Base-by-base conservation (phyloP, 2,329 filamentous ascomycete genomes). In the Xenoacremonium recifei region DNA sequence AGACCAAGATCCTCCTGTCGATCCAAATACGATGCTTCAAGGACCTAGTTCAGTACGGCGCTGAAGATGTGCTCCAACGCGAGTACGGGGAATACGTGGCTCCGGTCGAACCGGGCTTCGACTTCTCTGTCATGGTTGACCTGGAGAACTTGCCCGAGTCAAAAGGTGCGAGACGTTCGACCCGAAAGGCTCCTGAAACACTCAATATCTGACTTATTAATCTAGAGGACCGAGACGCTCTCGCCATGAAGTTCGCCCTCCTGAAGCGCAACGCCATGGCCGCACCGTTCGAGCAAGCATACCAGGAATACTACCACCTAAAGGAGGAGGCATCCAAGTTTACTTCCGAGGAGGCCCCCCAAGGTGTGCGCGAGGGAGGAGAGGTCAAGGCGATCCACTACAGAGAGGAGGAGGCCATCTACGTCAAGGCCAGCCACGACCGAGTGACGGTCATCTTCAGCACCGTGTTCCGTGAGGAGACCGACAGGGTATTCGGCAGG, bases 211-310 rank as follows among this genome's bases (percentile, higher is more conserved):
- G 30, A 54, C 37, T 17, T 44, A 50, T 34, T 49, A 27, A 35
- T 37, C n/a, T 50, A 85, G 92, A 96, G 67, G 87, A 82, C 51
- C 84, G 85, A 54, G 89, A 96, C 59, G 91, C 90, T 48, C 75
- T 99, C 48, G 83, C 96, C 56, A 82, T 82, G 67, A 86, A 91
- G 62, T 85, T 97, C 60, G 88, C 91, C 46, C 76, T 99, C 52
- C 71, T 99, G 59, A 99, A 97, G 77, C 90, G 95, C 61, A 97
- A 99, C 67, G 90, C 89, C 55, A 97, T 99, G 93, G 95, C 93
- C 48, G 92, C 93, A 37, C 93, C 95, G 1, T 99, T 99, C 67
- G 93, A 99, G 72, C 87, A 91, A 62, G 93, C 95, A 17, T 99
- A 97, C 65, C 82, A 95, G 59, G 90, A 96, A 66, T 89, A 96